A percentile compares a stretch with the other conserved stretches of the same genome.
phyloP scores from a whole-genome alignment of 768 basidiomycete genomes.

The Leccinum variicolor region DNA sequence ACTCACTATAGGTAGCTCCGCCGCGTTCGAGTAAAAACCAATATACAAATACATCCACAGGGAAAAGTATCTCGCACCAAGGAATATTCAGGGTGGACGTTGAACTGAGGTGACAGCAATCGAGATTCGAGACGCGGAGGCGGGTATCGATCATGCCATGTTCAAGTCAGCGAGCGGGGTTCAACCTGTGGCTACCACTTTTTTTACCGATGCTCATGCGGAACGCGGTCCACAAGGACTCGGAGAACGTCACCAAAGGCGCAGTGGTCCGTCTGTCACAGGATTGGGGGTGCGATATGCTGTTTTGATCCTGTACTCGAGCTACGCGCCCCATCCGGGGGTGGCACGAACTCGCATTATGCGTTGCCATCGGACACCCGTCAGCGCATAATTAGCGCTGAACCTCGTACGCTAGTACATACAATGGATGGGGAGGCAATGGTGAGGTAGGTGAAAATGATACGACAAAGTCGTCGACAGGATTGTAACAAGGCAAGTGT shows the following conservation, averaged over 20 bases:
- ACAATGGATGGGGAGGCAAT: neutral
- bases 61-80: neutral
- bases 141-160: neutral
- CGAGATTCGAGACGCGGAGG: neutral
- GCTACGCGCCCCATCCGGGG: neutral
- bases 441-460: neutral
- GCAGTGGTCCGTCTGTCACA: neutral
- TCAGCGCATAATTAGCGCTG: neutral
- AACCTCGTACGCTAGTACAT: neutral
- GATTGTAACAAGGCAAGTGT: slow-evolving; percentile 19
- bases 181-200: neutral
- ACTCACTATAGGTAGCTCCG: neutral
- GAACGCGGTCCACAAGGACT: neutral
- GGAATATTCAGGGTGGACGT: neutral
- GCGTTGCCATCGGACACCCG: neutral
- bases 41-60: neutral
- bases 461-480: neutral
- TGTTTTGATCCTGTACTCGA: neutral
- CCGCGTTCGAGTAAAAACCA: neutral
- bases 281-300: neutral
- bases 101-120: neutral
- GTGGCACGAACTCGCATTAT: neutral
- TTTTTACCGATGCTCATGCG: neutral
- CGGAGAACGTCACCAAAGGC: neutral
- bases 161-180: neutral